Base-by-base conservation (phyloP, 2,329 filamentous ascomycete genomes). In the Pseudocercospora fijiensis region DNA sequence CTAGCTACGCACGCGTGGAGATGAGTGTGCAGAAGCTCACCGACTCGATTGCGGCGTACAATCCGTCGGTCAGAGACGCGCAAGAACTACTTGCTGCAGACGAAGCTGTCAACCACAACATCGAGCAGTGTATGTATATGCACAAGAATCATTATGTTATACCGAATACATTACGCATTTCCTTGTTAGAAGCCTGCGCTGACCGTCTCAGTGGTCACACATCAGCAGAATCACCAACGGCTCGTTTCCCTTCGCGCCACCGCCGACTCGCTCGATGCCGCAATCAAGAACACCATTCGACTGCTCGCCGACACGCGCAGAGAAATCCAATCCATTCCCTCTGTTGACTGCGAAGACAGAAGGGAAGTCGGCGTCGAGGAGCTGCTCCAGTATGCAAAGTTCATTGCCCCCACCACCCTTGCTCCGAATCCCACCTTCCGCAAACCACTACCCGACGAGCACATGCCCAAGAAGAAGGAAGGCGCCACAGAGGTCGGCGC, bases 11-110 rank as follows among this genome's bases (percentile, higher is more conserved):
- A 68, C 77, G 80, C 64, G 73, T 83, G 49, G 80, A 83, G 62
- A 74, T 75, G 58, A 79, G 79, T 4, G 80, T 96, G 20, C 83
- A 85, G 11, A 86, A 81, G 27, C 81, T 96, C 33, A 88, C 92
- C 70, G 90, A 92, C 75, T 93, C 90, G 0, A 89, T 96, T 66
- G 84, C 90, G 5, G 90, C 91, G 68, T 94, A 93, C 78, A 91
- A 92, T 72, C 91, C 91, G 0, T 90, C 89, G 6, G 80, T 85
- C 4, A 77, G 82, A 37, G 85, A 88, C 26, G 90, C 89, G 5
- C 80, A 85, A 62, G 89, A 92, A 67, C 85, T 96, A 9, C 81
- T 90, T 18, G 80, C 82, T 7, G 91, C 90, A 24, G 90, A 96
- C 73, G 80, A 83, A 47, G 86, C 88, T 64, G 83, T 96, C 51